Conservation (phyloP, 331 rosid species). For the Rhamnella rubrinervis region DNA sequence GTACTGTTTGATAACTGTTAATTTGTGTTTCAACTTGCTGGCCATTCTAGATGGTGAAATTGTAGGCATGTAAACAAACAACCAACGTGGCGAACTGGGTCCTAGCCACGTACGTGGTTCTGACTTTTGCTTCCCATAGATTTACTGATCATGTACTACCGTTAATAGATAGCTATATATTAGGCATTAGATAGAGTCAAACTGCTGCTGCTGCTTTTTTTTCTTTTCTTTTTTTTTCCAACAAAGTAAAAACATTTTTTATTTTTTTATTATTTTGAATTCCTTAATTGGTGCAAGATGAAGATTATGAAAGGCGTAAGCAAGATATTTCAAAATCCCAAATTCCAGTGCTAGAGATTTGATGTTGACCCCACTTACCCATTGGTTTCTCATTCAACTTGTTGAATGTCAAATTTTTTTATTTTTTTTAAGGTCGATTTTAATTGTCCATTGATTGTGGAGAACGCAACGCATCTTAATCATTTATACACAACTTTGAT, state of each 20-base stretch:
- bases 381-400: too few species aligned
- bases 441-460: not conserved
- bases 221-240: not conserved
- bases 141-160: conserved; percentile 3
- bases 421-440: not conserved
- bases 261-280: conserved; percentile 6
- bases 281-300: conserved; percentile 16
- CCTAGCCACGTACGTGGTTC: conserved; percentile 27
- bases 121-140: too few species aligned
- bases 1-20: too few species aligned
- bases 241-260: too few species aligned
- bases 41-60: not conserved
- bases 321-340: conserved; percentile 16
- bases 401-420: too few species aligned
- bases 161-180: too few species aligned
- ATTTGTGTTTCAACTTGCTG: too few species aligned
- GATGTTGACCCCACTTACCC: conserved; percentile 10
- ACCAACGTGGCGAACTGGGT: conserved; percentile 20
- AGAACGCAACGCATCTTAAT: not conserved
- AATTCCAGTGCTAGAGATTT: conserved; percentile 15
- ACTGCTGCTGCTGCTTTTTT: conserved; percentile 19
- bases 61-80: not conserved
- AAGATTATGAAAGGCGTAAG: not conserved
- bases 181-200: conserved; percentile 2
- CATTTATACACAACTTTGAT: not conserved